phyloP scores from a whole-genome alignment of 179 eudicot genomes.

The Corrigiola litoralis region DNA sequence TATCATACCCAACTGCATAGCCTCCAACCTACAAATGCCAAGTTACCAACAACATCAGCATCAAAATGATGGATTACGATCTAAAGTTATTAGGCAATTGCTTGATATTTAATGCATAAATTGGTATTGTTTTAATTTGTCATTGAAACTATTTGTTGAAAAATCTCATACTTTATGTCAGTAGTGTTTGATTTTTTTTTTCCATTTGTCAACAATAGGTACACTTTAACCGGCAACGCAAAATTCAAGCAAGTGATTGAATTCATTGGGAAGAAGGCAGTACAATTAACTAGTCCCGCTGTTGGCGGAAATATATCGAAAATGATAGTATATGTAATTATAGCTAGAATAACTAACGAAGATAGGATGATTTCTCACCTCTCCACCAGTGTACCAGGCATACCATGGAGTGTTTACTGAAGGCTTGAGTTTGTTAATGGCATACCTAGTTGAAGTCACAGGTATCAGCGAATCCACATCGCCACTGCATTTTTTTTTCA shows the following conservation, averaged over 20 bases:
- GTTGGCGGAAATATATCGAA: not conserved
- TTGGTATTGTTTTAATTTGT: not conserved
- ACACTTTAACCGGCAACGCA: too few relatives aligned
- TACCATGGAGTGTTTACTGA: conserved; percentile 7
- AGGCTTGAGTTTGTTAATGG: conserved; percentile 7
- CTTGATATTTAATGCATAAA: not conserved
- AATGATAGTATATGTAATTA: not conserved
- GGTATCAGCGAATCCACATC: conserved; percentile 15
- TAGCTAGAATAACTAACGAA: not conserved
- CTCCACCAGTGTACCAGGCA: conserved; percentile 13
- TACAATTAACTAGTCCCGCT: not conserved
- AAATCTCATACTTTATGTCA: too few relatives aligned
- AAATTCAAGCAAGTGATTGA: too few relatives aligned
- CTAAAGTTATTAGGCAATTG: not conserved
- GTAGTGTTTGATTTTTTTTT: too few relatives aligned
- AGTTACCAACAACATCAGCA: not conserved
- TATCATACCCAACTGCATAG: conserved; percentile 1
- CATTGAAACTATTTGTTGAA: too few relatives aligned
- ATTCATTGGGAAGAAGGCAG: too few relatives aligned
- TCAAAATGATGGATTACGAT: not conserved
- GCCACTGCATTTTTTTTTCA: conserved; percentile 9
- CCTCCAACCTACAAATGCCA: conserved; percentile 9
- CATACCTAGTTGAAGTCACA: conserved; percentile 7
- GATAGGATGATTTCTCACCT: not conserved
- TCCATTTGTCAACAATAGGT: too few relatives aligned